Percentiles rank a stretch among this genome's conserved stretches.
Conservation (phyloP, 179 eudicot species). For the Silene noctiflora region DNA sequence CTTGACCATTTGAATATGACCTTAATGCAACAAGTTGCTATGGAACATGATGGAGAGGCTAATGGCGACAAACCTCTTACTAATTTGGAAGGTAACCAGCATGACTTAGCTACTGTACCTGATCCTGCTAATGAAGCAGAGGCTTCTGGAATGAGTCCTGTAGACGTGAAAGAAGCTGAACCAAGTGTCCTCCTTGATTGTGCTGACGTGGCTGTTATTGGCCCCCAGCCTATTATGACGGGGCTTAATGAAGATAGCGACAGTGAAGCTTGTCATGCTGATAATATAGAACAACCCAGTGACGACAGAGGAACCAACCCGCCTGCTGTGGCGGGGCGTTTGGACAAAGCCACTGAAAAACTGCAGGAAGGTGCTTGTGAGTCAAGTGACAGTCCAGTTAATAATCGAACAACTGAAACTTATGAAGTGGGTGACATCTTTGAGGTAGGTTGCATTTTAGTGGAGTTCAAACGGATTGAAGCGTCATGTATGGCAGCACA, state of each 20-base stretch:
- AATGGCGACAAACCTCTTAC: conserved; percentile 25
- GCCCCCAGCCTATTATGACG: background rate
- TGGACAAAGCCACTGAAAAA: conserved; percentile 26
- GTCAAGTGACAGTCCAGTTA: conserved; percentile 6
- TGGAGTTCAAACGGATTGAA: conserved; percentile 74
- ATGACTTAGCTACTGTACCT: conserved; percentile 17
- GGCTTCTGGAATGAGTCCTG: conserved; percentile 8
- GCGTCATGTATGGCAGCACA: conserved; percentile 87
- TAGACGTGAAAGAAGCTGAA: conserved; percentile 27
- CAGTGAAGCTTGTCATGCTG: conserved; percentile 19
- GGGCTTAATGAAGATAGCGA: conserved; percentile 13
- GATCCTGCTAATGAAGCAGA: conserved; percentile 15
- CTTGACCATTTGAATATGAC: conserved; percentile 17
- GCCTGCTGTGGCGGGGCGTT: background rate
- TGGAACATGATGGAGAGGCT: conserved; percentile 22
- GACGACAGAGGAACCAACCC: no score
- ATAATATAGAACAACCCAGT: conserved; percentile 18
- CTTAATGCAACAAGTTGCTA: conserved; percentile 25
- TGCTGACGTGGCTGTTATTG: conserved; percentile 24
- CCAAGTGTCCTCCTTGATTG: conserved; percentile 12
- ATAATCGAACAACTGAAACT: conserved; percentile 23
- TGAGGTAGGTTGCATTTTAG: conserved; percentile 64
- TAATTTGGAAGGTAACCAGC: conserved; percentile 23
- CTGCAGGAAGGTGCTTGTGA: conserved; percentile 25
- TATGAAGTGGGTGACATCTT: conserved; percentile 30